Evolutionary conservation across 495 filamentous ascomycete species (phyloP), one percentile per base, ranked within the genome.

Genomic region (Rostrohypoxylon terebratum): DNA sequence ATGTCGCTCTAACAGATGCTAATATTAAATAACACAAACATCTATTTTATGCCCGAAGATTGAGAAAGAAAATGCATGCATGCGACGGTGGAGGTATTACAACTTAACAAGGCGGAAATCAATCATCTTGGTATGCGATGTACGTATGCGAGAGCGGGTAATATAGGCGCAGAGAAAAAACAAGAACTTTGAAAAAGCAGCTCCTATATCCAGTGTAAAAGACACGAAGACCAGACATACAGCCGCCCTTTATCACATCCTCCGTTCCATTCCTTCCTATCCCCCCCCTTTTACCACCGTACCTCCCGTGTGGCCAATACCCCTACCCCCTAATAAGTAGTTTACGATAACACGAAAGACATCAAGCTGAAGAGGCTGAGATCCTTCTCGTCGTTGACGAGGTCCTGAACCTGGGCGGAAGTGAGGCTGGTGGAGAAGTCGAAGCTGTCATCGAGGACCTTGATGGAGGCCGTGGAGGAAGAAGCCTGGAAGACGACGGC

Each of bases 401-500:
- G 69, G 4, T 61, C 69, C 58, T 80, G 69, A 42, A 82, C 74
- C 67, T 79, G 64, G 25, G 72, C 71, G 3, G 75, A 61, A 42
- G 77, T 76, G n/a, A 83, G 64, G 71, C 65, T 72, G 11, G 69
- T 67, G 40, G 40, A n/a, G 70, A 83, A 82, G 20, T 75, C 70
- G 48, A 63, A 75, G 58, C 63, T 48, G 57, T 77, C 66, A 6
- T 75, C 70, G 28, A 84, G 76, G 14, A 82, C 77, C 66, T 78
- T 79, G 72, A 81, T 77, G n/a, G 70, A 68, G 13, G 79, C 70
- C 23, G 68, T 74, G 48, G 68, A 74, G n/a, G 61, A 67, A 11
- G 48, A 63, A n/a, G 74, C 66, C 55, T 85, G 77, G 72, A 91
- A 87, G 20, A 92, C 79, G 36, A 92, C 83, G 14, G 87, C 90